phyloP scores from a whole-genome alignment of 805 yeast genomes.

The Wickerhamomyces alni region DNA sequence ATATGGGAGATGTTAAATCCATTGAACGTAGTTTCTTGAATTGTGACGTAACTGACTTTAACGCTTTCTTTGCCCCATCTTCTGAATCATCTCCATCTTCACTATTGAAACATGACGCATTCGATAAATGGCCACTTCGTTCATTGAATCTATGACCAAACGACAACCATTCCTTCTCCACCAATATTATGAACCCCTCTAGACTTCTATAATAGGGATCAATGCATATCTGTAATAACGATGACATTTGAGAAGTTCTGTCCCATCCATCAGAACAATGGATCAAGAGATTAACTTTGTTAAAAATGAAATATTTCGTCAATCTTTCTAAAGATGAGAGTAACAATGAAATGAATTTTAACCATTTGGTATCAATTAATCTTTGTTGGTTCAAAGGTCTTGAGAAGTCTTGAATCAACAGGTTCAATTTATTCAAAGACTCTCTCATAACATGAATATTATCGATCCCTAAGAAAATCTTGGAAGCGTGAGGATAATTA shows the following conservation, averaged over 20 bases:
- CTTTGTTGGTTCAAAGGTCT: conserved; percentile 44
- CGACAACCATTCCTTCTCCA: conserved; percentile 94
- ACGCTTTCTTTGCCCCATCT: conserved; percentile 33
- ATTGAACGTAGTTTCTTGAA: conserved; percentile 42
- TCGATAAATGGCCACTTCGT: conserved; percentile 65
- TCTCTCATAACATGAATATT: conserved; percentile 95
- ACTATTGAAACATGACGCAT: conserved; percentile 28
- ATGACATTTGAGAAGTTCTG: conserved; percentile 83
- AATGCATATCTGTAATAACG: conserved; percentile 77
- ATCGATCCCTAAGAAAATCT: conserved; percentile 84
- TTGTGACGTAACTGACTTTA: conserved; percentile 45
- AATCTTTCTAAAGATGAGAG: conserved; percentile 73
- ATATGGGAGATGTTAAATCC: conserved; percentile 79
- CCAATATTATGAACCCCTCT: conserved; percentile 77
- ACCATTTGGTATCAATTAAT: conserved; percentile 71
- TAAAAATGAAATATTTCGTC: conserved; percentile 74
- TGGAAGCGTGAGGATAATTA: conserved; percentile 63
- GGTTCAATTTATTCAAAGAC: conserved; percentile 56
- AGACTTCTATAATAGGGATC: conserved; percentile 88
- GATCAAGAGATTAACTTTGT: conserved; percentile 74
- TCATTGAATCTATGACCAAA: conserved; percentile 90
- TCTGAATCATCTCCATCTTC: conserved; percentile 31
- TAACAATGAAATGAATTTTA: conserved; percentile 60
- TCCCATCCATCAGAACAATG: conserved; percentile 99
- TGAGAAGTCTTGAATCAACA: conserved; percentile 60